These are phyloP conservation scores for Aspergillus pseudoterreus DNA, from an alignment of 2,329 filamentous ascomycete genomes.

Conservation along the genomic window DNA sequence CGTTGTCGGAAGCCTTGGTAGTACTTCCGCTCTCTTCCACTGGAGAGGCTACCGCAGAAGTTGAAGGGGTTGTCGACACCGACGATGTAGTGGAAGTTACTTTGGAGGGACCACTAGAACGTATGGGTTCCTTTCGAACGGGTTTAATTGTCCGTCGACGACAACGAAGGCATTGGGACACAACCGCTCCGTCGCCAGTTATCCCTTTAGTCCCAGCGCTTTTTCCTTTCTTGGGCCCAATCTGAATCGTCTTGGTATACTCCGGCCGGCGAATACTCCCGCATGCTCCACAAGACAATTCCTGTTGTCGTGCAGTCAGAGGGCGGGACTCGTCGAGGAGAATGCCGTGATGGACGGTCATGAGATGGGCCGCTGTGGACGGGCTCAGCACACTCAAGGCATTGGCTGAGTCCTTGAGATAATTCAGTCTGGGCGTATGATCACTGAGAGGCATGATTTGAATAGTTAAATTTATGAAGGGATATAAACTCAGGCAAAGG, in stretches of 20 bases:
- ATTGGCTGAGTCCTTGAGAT: constrained; percentile 35
- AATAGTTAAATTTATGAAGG: background rate
- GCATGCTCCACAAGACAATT: constrained; percentile 38
- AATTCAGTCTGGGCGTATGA: constrained; percentile 27
- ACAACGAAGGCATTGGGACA: constrained; percentile 39
- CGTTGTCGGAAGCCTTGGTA: constrained; percentile 32
- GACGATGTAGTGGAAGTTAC: constrained; percentile 7
- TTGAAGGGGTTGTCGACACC: constrained; percentile 10
- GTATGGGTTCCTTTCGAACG: constrained; percentile 14
- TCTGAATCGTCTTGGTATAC: constrained; percentile 26
- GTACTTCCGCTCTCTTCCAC: constrained; percentile 2
- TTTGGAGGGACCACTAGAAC: constrained; percentile 10
- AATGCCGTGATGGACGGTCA: constrained; percentile 35
- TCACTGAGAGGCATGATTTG: constrained; percentile 20
- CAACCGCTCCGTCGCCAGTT: constrained; percentile 20
- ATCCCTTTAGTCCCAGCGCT: constrained; percentile 8
- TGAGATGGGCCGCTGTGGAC: constrained; percentile 41
- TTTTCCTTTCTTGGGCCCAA: constrained; percentile 20
- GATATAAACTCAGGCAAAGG: background rate
- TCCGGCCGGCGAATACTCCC: constrained; percentile 33
- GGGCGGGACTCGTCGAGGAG: constrained; percentile 31
- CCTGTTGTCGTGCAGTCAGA: constrained; percentile 29
- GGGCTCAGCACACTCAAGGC: constrained; percentile 29
- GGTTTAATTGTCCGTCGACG: constrained; percentile 29
- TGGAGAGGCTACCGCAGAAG: constrained; percentile 4